A percentile compares a stretch with the other conserved stretches of the same genome.
Evolutionary conservation across 129 eudicot species (phyloP).

Genomic region (carrot (Daucus carota)): DH1_v3.0 NC_030383.2:49831001-49831500

Average conservation of each 20-base stretch:
- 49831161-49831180: slow-evolving; percentile 49
- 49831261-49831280: background rate
- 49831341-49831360: background rate
- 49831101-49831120: slow-evolving; percentile 58
- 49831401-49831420: no score
- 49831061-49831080: slow-evolving; percentile 58
- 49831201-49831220: slow-evolving; percentile 11
- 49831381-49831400: background rate
- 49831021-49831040: slow-evolving; percentile 76
- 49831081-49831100: slow-evolving; percentile 56
- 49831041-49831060: slow-evolving; percentile 71
- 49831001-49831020: slow-evolving; percentile 69
- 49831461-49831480: no score
- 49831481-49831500: no score
- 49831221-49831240: background rate
- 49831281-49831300: no score
- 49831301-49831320: no score
- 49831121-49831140: slow-evolving; percentile 56
- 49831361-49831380: background rate
- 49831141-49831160: slow-evolving; percentile 63
- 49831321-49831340: background rate
- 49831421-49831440: background rate
- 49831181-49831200: slow-evolving; percentile 56
- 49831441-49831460: no score
- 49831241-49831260: background rate